phyloP scores from a whole-genome alignment of 2,329 filamentous ascomycete genomes.

The Clarireedia monteithiana region DNA sequence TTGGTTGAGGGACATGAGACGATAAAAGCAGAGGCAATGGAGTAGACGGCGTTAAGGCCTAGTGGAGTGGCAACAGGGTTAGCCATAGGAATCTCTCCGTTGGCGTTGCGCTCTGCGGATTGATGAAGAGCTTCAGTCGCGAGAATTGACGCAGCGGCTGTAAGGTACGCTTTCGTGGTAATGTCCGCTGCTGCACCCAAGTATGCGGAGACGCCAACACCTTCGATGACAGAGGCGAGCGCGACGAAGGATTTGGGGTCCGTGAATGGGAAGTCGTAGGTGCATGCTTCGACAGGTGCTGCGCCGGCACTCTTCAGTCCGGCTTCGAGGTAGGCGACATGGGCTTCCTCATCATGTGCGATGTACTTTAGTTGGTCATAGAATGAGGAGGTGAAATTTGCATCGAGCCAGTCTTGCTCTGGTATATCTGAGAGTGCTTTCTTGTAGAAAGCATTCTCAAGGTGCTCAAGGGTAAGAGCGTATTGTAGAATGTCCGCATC shows the following conservation, averaged over 20 bases:
- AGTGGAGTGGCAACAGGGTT: slow-evolving; percentile 55
- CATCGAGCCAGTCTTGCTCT: slow-evolving; percentile 41
- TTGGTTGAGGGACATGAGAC: slow-evolving; percentile 47
- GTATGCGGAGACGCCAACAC: slow-evolving; percentile 52
- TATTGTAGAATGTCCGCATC: slow-evolving; percentile 37
- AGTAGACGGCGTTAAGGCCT: slow-evolving; percentile 51
- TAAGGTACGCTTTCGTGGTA: slow-evolving; percentile 49
- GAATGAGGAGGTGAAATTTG: slow-evolving; percentile 43
- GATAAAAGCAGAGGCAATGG: slow-evolving; percentile 56
- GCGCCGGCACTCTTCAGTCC: slow-evolving; percentile 39
- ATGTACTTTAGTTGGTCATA: slow-evolving; percentile 52
- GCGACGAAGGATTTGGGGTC: slow-evolving; percentile 43
- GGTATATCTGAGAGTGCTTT: slow-evolving; percentile 51
- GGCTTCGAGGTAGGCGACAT: slow-evolving; percentile 49
- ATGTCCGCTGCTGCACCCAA: slow-evolving; percentile 55
- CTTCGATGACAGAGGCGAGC: slow-evolving; percentile 47
- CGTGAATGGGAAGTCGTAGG: slow-evolving; percentile 46
- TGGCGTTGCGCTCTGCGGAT: slow-evolving; percentile 47
- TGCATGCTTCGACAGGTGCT: slow-evolving; percentile 46
- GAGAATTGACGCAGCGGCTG: slow-evolving; percentile 55
- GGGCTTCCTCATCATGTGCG: slow-evolving; percentile 46
- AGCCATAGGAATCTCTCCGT: slow-evolving; percentile 45
- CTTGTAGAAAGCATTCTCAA: slow-evolving; percentile 57
- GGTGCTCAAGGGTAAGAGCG: slow-evolving; percentile 45
- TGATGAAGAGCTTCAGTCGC: slow-evolving; percentile 61